These are phyloP conservation scores for Leccinum disarticulatum DNA, from an alignment of 768 basidiomycete genomes.

Conservation along the genomic window DNA sequence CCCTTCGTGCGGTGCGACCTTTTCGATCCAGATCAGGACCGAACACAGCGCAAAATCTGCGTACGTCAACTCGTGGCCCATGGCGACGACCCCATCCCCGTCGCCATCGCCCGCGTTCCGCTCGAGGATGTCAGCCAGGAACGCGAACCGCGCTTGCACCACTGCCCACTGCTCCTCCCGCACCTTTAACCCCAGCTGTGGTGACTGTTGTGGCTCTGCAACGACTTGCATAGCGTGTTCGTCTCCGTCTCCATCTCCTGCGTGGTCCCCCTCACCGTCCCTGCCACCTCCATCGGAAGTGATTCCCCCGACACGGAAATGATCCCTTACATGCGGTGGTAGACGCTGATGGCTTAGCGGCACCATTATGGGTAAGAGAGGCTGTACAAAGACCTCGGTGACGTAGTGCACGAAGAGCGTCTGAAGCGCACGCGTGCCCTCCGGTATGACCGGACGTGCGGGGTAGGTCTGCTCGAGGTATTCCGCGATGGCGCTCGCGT, in stretches of 20 bases:
- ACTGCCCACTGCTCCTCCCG: slow-evolving; percentile 64
- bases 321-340: slow-evolving; percentile 51
- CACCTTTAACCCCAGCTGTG: slow-evolving; percentile 30
- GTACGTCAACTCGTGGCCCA: slow-evolving; percentile 66
- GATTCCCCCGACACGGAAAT: slow-evolving; percentile 37
- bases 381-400: slow-evolving; percentile 62
- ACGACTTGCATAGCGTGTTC: not conserved
- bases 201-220: not conserved
- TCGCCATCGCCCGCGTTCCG: slow-evolving; percentile 65
- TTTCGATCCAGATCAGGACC: slow-evolving; percentile 71
- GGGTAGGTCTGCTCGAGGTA: slow-evolving; percentile 71
- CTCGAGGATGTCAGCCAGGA: slow-evolving; percentile 62
- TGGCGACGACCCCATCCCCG: slow-evolving; percentile 60
- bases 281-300: not conserved
- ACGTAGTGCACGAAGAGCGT: slow-evolving; percentile 69
- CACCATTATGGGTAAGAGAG: slow-evolving; percentile 67
- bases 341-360: slow-evolving; percentile 65
- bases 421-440: slow-evolving; percentile 67
- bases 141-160: slow-evolving; percentile 66
- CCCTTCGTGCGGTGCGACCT: slow-evolving; percentile 69
- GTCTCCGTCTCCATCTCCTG: not conserved
- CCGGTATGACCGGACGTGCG: slow-evolving; percentile 68
- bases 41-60: slow-evolving; percentile 76
- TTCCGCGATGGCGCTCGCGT: slow-evolving; percentile 63
- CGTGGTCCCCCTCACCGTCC: not conserved